A percentile compares a stretch with the other conserved stretches of the same genome.
These are phyloP conservation scores for Leccinum rimulosum DNA, from an alignment of 768 basidiomycete species.

Conservation along the genomic window DNA sequence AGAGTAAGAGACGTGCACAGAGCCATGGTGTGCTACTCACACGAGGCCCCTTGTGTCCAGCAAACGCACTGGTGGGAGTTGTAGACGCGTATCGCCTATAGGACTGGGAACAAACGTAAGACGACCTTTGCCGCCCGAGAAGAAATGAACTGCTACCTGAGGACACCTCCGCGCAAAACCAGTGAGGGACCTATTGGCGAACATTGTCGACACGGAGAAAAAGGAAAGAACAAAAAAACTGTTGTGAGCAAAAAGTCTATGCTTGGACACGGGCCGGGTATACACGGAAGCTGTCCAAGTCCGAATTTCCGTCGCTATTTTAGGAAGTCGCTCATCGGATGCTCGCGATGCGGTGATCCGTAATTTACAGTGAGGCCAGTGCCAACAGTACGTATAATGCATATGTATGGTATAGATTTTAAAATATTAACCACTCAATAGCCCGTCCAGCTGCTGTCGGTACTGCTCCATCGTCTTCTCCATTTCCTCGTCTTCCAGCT, in stretches of 20 bases:
- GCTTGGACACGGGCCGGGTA: conserved; percentile 16
- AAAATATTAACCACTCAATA: conserved; percentile 52
- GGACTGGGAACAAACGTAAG: conserved; percentile 37
- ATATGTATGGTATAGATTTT: conserved; percentile 16
- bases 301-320: conserved; percentile 2
- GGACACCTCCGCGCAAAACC: conserved; percentile 49
- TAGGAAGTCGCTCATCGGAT: conserved; percentile 5
- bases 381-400: neutral
- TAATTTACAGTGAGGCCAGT: conserved; percentile 7
- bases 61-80: conserved; percentile 84
- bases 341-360: neutral
- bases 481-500: conserved; percentile 74
- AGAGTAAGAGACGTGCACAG: conserved; percentile 4
- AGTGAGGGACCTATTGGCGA: conserved; percentile 55
- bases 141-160: conserved; percentile 40
- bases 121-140: neutral
- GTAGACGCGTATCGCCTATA: conserved; percentile 64
- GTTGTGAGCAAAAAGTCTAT: conserved; percentile 15
- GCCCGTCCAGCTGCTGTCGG: conserved; percentile 82
- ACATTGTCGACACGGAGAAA: conserved; percentile 44
- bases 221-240: conserved; percentile 16
- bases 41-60: conserved; percentile 84
- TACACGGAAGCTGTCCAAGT: conserved; percentile 17
- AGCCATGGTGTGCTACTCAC: conserved; percentile 46
- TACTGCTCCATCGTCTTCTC: conserved; percentile 90